Evolutionary conservation across 192 early-diverging fungal species (phyloP).

Genomic region (Piromyces sp.): DNA sequence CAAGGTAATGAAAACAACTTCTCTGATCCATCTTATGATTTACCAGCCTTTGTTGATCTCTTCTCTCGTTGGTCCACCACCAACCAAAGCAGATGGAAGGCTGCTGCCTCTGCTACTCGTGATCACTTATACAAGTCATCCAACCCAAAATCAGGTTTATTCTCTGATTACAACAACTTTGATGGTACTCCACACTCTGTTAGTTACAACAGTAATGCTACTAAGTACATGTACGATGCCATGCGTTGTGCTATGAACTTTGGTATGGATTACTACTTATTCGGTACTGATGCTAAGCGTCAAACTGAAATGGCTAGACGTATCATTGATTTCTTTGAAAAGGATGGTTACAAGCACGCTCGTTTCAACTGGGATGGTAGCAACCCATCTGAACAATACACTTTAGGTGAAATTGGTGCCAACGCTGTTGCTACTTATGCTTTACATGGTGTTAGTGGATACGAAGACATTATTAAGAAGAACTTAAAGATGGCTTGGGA

Average conservation of each 20-base stretch:
- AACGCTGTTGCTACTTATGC: not conserved
- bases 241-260: not conserved
- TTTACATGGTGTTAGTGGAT: not conserved
- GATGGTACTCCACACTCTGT: not conserved
- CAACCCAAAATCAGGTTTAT: not conserved
- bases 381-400: not conserved
- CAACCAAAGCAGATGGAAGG: not conserved
- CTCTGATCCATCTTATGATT: not conserved
- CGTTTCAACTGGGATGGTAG: not conserved
- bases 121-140: not conserved
- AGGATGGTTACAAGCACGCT: not conserved
- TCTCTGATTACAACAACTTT: not conserved
- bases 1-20: not conserved
- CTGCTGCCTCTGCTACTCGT: not conserved
- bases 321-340: not conserved
- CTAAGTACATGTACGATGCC: not conserved
- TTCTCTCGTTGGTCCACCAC: not conserved
- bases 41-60: not conserved
- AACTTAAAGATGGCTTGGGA: not conserved
- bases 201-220: not conserved
- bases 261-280: not conserved
- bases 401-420: not conserved
- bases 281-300: not conserved
- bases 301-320: not conserved
- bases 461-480: not conserved